These are phyloP conservation scores for Gracilariopsis chorda DNA, from an alignment of 23 red algal species.

Conservation along the genomic window DNA sequence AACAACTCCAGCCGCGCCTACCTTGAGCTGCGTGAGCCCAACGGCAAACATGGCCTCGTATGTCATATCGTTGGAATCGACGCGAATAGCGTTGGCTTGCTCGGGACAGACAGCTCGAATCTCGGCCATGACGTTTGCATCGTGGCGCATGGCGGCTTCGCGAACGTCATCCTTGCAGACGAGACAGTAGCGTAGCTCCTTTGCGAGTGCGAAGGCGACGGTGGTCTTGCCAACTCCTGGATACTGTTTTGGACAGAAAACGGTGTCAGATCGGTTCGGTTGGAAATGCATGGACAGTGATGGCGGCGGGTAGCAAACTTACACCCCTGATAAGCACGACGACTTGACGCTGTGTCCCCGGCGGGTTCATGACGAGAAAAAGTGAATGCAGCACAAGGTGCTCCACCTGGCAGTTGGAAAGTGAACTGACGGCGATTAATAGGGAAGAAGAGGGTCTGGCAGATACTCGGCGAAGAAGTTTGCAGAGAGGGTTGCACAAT, in stretches of 20 bases:
- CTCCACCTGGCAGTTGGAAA: too few species aligned
- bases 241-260: conserved; percentile 44
- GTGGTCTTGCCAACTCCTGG: conserved; percentile 68
- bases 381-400: too few species aligned
- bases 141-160: conserved; percentile 55
- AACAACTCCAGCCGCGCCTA: conserved; percentile 54
- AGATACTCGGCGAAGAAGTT: too few species aligned
- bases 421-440: too few species aligned
- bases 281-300: neutral
- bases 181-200: conserved; percentile 43
- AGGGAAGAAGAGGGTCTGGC: too few species aligned
- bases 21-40: conserved; percentile 49
- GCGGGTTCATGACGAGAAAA: neutral
- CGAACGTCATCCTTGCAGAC: conserved; percentile 61
- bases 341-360: conserved; percentile 10
- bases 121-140: conserved; percentile 46
- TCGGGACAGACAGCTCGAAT: conserved; percentile 42
- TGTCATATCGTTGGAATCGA: conserved; percentile 71
- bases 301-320: neutral
- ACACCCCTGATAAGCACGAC: conserved; percentile 63
- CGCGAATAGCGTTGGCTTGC: conserved; percentile 10
- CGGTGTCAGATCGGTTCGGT: too few species aligned
- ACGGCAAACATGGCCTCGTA: conserved; percentile 72
- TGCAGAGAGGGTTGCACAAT: too few species aligned
- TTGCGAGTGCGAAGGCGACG: conserved; percentile 43